Base-by-base conservation (phyloP, 306 rosid species). In the Malus sieversii region DNA sequence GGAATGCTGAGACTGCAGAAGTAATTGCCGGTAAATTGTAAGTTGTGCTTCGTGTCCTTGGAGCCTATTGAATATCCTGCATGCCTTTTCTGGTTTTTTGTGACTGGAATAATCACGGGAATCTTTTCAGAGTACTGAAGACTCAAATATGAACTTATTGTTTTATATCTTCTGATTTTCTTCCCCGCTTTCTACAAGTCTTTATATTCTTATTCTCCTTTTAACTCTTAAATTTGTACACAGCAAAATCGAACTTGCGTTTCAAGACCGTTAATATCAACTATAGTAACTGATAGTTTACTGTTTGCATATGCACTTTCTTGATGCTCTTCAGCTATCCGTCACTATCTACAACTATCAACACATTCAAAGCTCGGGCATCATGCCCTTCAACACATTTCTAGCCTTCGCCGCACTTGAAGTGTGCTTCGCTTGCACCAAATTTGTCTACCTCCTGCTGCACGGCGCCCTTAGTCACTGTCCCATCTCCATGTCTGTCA, bases 401-500 rank as follows among this genome's bases (percentile, higher is more conserved):
- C 88, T 88, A 88, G 1, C 89, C 88, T 85, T 83, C 88, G 19
- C 88, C 84, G 64, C 89, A 88, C 66, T 82, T 55, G 78, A 87
- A 81, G 74, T 70, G 78, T n/a, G 81, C 81, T 35, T 44, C 68
- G 52, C 73, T 67, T 4, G 74, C 81, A 18, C 38, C 70, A 8
- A 18, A 4, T 30, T 35, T 53, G 23, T 52, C 67, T 8, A 38
- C 60, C 68, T 83, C 72, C n/a, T 63, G 30, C 27, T 13, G 33
- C 74, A 71, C 68, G 33, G 48, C 3, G 51, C 69, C 80, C 19
- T 73, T 25, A 0, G 77, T 35, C 40, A 35, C 8, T 35, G 40
- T 35, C 8, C 40, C 40, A 35, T 6, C 40, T 35, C 40, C 8
- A 35, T 6, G 8, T 35, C 40, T 35, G 40, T 35, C 40, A 38